Conservation (phyloP, 1,284 basidiomycete species). For the Cerrena zonata region DNA sequence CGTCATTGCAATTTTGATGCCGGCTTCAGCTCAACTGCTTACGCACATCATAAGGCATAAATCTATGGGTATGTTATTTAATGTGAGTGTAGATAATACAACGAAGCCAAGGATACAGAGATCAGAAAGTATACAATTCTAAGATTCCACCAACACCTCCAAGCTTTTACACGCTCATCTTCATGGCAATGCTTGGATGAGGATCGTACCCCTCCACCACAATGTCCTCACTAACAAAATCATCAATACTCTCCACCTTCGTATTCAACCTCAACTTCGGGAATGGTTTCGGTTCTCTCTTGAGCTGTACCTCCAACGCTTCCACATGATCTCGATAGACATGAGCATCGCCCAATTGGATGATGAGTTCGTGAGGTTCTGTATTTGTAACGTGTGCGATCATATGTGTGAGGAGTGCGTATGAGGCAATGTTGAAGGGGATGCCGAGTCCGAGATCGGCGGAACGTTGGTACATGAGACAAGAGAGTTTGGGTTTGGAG, state of each 20-base stretch:
- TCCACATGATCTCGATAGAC: constrained; percentile 92
- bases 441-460: constrained; percentile 95
- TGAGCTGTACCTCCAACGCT: constrained; percentile 77
- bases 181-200: constrained; percentile 87
- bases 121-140: neutral
- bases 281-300: constrained; percentile 75
- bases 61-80: neutral
- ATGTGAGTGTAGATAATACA: neutral
- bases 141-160: neutral
- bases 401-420: constrained; percentile 95
- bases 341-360: constrained; percentile 94
- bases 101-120: neutral
- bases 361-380: constrained; percentile 81
- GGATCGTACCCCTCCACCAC: constrained; percentile 84
- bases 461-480: constrained; percentile 96
- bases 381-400: constrained; percentile 87
- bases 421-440: constrained; percentile 98
- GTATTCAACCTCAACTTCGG: constrained; percentile 75
- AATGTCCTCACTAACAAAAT: constrained; percentile 78
- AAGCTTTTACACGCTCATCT: constrained; percentile 80
- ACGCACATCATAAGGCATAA: too few relatives aligned
- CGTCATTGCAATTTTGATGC: too few relatives aligned
- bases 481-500: constrained; percentile 75
- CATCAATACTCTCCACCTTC: constrained; percentile 71
- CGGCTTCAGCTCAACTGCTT: too few relatives aligned